Percentiles rank a stretch among this genome's conserved stretches.
phyloP scores from a whole-genome alignment of 1,139 yeast genomes.

The Meyerozyma guilliermondii region DNA sequence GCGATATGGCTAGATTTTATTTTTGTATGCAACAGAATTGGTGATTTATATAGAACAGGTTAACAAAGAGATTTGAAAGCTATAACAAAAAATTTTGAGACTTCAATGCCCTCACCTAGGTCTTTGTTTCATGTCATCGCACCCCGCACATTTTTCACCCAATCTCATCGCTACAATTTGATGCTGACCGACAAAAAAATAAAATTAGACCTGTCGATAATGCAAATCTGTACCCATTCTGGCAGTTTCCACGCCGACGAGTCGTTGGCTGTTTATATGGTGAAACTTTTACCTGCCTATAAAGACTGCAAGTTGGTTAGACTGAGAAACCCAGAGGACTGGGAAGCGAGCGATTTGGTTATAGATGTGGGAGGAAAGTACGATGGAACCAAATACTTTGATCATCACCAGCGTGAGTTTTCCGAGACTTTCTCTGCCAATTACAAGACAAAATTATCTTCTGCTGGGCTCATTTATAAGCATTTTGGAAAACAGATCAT shows the following conservation, averaged over 20 bases:
- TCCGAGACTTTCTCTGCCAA: slow-evolving; percentile 30
- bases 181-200: slow-evolving; percentile 14
- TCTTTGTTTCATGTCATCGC: background rate
- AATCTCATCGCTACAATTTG: slow-evolving; percentile 1
- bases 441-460: slow-evolving; percentile 69
- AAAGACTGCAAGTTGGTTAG: slow-evolving; percentile 65
- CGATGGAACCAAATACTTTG: slow-evolving; percentile 83
- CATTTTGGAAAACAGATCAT: slow-evolving; percentile 88
- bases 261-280: slow-evolving; percentile 89
- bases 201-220: slow-evolving; percentile 14
- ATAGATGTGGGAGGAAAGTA: slow-evolving; percentile 95
- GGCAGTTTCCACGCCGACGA: slow-evolving; percentile 98
- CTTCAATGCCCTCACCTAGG: too few relatives aligned
- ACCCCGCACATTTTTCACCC: background rate
- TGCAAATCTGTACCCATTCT: slow-evolving; percentile 81
- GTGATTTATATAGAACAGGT: too few relatives aligned
- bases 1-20: background rate
- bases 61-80: too few relatives aligned
- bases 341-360: slow-evolving; percentile 87
- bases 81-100: too few relatives aligned
- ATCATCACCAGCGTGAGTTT: slow-evolving; percentile 85
- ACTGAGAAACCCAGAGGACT: slow-evolving; percentile 74
- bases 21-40: too few relatives aligned
- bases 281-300: slow-evolving; percentile 67
- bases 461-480: slow-evolving; percentile 92